Percentiles rank a stretch among this genome's conserved stretches.
phyloP scores from a whole-genome alignment of 1,284 basidiomycete genomes.

The Xerocomus amazonicus region DNA sequence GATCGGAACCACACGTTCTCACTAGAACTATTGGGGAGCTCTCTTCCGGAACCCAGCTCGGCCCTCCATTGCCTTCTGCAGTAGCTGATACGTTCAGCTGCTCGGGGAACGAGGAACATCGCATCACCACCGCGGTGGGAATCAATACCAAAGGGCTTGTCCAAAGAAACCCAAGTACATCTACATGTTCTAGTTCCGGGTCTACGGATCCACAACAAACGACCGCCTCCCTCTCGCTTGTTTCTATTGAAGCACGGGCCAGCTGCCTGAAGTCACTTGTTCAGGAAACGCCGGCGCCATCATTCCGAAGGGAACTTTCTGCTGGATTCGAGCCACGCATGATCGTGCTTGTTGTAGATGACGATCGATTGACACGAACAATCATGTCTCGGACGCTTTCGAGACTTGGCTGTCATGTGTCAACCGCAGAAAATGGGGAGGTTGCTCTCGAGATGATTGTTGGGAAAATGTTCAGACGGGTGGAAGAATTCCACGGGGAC shows the following conservation, averaged over 20 bases:
- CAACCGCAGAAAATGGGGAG: conserved; percentile 85
- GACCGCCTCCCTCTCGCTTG: background rate
- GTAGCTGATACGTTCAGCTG: background rate
- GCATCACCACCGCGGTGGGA: conserved; percentile 1
- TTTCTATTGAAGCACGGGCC: conserved; percentile 9
- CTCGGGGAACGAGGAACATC: background rate
- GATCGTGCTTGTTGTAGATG: conserved; percentile 72
- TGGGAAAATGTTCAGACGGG: conserved; percentile 24
- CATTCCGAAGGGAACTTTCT: conserved; percentile 28
- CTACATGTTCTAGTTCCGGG: conserved; percentile 3
- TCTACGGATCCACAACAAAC: conserved; percentile 3
- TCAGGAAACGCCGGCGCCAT: conserved; percentile 19
- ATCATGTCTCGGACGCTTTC: conserved; percentile 81
- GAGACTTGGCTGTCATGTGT: conserved; percentile 74
- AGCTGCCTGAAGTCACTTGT: conserved; percentile 11
- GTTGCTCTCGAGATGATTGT: conserved; percentile 75
- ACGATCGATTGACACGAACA: conserved; percentile 74
- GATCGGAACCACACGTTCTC: conserved; percentile 39
- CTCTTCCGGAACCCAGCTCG: conserved; percentile 43
- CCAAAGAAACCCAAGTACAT: conserved; percentile 3
- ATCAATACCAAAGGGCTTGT: conserved; percentile 2
- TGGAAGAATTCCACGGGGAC: background rate
- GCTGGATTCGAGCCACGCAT: conserved; percentile 43
- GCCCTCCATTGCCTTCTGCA: conserved; percentile 36
- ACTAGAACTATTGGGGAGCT: conserved; percentile 46